Evolutionary conservation across 805 yeast genomes (phyloP), one percentile per base, ranked within the genome.

Genomic region (Candida broadrunensis): DNA sequence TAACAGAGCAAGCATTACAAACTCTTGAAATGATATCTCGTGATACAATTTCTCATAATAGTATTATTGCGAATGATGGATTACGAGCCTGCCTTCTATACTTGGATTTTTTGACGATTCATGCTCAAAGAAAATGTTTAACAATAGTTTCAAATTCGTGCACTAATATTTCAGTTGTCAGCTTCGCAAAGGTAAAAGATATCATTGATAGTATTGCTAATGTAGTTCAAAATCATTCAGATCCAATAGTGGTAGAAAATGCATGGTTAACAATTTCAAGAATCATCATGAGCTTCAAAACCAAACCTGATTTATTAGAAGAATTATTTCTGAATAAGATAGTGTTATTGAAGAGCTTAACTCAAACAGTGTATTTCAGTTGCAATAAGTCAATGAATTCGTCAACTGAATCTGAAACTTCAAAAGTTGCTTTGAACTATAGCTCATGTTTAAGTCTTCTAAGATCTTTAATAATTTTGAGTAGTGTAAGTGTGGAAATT

Each of bases 1-100:
- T 91, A 39, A 95, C 96, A 0, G 99, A 91, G 56, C 97, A 90
- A 61, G 88, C 89, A 0, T 63, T 89, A 31, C 90, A 83, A 53
- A 80, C 90, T 0, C 63, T 85, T 35, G 90, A 83, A 54, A 70
- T 78, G 58, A 78, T 85, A 13, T 79, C 89, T 1, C 64, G 81
- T 43, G 72, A 72, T 23, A 65, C 75, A 17, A 77, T 83, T 2
- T 50, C 73, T 3, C 74, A 68, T 44, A 56, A 62, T 32, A 73
- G 67, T 21, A 69, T 87, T 12, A 62, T 88, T 30, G 58, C 69
- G 16, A 75, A 78, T 41, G 83, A 84, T 29, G 83, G 89, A 7
- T 58, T 90, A 7, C 62, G 70, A 5, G 78, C 86, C 0, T 82
- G 87, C 46, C 60, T 93, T 34, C 78, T 77, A 52, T 87, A 80